Conservation (phyloP, 495 filamentous ascomycete genomes). For the Podospora pseudoanserina region DNA sequence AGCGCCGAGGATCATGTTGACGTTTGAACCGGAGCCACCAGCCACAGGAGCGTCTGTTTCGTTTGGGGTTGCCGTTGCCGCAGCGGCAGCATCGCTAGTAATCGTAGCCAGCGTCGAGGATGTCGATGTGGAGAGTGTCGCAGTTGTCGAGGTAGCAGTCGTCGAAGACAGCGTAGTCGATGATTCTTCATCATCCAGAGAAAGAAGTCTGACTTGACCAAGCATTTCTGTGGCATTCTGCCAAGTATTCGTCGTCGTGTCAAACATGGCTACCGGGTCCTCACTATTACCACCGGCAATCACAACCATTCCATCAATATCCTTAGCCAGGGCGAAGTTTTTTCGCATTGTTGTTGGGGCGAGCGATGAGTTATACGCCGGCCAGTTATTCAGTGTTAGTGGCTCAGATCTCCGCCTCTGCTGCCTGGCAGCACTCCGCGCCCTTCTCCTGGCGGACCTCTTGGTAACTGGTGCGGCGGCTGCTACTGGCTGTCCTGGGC, state of each 20-base stretch:
- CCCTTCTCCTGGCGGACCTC: conserved; percentile 16
- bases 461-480: conserved; percentile 35
- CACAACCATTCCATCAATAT: conserved; percentile 62
- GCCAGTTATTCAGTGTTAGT: conserved; percentile 61
- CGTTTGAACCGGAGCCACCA: conserved; percentile 11
- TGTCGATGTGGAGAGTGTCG: conserved; percentile 31
- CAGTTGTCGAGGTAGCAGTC: conserved; percentile 35
- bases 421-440: conserved; percentile 33
- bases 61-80: conserved; percentile 35
- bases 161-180: conserved; percentile 36
- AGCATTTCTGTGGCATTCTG: conserved; percentile 68
- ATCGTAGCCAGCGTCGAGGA: conserved; percentile 35
- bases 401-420: conserved; percentile 27
- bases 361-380: conserved; percentile 69
- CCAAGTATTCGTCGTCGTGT: conserved; percentile 77
- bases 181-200: conserved; percentile 20
- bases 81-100: conserved; percentile 15
- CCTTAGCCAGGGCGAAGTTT: conserved; percentile 45
- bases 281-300: conserved; percentile 69
- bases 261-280: conserved; percentile 71
- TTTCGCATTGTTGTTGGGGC: conserved; percentile 59
- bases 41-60: conserved; percentile 26
- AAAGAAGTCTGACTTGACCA: conserved; percentile 38
- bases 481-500: conserved; percentile 44
- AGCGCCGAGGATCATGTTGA: conserved; percentile 63